Base-by-base conservation (phyloP, 108 stramenopile species). In the Mediolabrus comicus region DNA sequence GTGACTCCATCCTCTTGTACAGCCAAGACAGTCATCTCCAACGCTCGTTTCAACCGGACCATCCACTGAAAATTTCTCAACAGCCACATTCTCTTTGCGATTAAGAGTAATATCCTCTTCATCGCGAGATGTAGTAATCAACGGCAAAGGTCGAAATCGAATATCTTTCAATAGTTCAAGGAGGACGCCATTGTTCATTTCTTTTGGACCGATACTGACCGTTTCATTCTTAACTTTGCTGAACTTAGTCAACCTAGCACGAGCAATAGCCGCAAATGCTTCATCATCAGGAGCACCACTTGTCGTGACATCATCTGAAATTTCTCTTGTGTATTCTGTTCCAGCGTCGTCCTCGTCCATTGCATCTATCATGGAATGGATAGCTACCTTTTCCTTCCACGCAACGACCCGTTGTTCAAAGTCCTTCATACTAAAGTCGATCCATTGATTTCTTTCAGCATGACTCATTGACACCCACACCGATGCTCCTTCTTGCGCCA, bases 21-120 rank as follows among this genome's bases (percentile, higher is more conserved):
- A 94, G 10, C 92, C 92, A 24, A 86, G 55, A 53, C 92, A 94
- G 34, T 86, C 88, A 74, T 94, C 92, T n/a, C 92, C 92, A 1
- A 88, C 63, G 58, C 90, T 85, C 17, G 92, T 91, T 36, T 85
- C 77, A 41, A 88, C 64, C 4, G 92, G 92, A 27, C 92, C 92
- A 25, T 91, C 86, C 4, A 90, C 83, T 65, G 84, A 75, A 65
- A 90, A 94, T 30, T 94, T 79, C 13, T 85, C 86, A 57, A 94
- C 74, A 1, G 67, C 34, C 35, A 64, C 60, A 41, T 74, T 83
- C 26, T 56, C 43, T 75, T 22, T 69, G 28, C 1, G 6, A 57
- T 58, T 67, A 39, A 55, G 36, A 32, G 68, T 62, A 57, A 69
- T 35, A 43, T 86, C 83, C 14, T 55, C 61, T 28, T 81, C 74